phyloP scores from a whole-genome alignment of 2,329 filamentous ascomycete species.

The Harringtonia aguacate region DNA sequence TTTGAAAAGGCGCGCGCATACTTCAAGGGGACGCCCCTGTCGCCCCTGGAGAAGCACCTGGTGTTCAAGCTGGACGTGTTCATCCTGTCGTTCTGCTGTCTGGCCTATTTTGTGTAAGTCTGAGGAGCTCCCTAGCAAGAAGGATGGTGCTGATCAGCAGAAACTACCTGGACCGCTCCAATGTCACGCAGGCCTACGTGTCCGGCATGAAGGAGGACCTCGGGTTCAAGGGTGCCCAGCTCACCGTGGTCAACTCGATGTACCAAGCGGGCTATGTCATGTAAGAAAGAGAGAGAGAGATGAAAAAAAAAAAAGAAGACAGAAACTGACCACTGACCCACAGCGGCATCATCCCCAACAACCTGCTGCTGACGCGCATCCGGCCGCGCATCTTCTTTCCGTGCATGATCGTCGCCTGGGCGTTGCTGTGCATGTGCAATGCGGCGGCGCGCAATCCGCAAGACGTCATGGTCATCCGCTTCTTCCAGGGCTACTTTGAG shows the following conservation, averaged over 20 bases:
- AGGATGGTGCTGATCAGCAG: neutral
- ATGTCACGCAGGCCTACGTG: constrained; percentile 43
- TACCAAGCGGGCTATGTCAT: constrained; percentile 21
- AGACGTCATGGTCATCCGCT: too few species aligned
- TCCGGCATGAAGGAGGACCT: constrained; percentile 43
- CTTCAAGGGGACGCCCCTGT: neutral
- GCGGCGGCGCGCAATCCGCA: too few species aligned
- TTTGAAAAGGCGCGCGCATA: neutral
- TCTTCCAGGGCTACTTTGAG: too few species aligned
- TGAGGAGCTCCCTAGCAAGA: neutral
- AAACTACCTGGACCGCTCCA: constrained; percentile 34
- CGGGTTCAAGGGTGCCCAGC: constrained; percentile 33
- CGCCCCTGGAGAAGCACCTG: neutral
- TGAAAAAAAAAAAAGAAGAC: too few species aligned
- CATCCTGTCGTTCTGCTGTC: neutral
- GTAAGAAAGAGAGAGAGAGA: too few species aligned
- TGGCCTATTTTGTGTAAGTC: constrained; percentile 1
- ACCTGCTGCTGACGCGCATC: too few species aligned
- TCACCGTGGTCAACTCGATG: constrained; percentile 41
- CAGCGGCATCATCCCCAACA: neutral
- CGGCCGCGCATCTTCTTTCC: too few species aligned
- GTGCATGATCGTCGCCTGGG: too few species aligned
- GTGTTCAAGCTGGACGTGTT: neutral
- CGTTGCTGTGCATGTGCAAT: too few species aligned
- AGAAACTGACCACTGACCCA: too few species aligned